phyloP scores from a whole-genome alignment of 2,329 filamentous ascomycete species.

The Huntiella bhutanensis region DNA sequence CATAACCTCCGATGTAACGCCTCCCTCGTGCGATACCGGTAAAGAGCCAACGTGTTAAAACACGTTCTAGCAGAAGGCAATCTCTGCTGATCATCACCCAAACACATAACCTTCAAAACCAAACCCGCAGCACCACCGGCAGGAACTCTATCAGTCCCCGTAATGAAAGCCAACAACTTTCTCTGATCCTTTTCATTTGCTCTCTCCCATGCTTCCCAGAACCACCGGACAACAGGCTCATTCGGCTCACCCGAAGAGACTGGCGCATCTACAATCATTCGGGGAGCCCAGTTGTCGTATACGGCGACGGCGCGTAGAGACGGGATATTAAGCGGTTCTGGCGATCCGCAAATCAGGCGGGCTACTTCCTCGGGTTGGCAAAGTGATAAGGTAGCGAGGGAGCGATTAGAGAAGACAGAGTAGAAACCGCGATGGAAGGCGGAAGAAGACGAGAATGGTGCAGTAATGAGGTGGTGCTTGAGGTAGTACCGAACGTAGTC shows the following conservation, averaged over 20 bases:
- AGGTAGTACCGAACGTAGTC: constrained; percentile 82
- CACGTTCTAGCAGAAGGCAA: constrained; percentile 80
- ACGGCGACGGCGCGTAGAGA: constrained; percentile 57
- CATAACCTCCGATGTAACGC: constrained; percentile 56
- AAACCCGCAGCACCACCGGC: constrained; percentile 70
- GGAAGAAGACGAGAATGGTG: constrained; percentile 68
- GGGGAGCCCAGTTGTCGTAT: constrained; percentile 57
- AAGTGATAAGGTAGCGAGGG: constrained; percentile 59
- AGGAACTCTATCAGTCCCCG: constrained; percentile 76
- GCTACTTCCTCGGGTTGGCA: constrained; percentile 88
- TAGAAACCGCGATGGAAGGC: constrained; percentile 91
- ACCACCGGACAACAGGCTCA: constrained; percentile 61
- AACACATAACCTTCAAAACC: constrained; percentile 54
- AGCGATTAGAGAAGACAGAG: constrained; percentile 53
- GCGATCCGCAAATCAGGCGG: constrained; percentile 65
- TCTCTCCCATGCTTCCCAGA: constrained; percentile 64
- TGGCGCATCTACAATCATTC: too few species aligned
- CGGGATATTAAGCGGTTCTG: constrained; percentile 62
- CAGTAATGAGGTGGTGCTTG: constrained; percentile 57
- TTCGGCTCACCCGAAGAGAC: constrained; percentile 12
- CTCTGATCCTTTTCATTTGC: constrained; percentile 51
- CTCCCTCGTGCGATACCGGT: constrained; percentile 47
- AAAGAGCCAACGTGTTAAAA: constrained; percentile 70
- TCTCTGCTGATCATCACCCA: constrained; percentile 53
- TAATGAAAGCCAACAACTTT: constrained; percentile 68